Conservation (phyloP, 441 rosid species). For the Croton laevigatus region DNA sequence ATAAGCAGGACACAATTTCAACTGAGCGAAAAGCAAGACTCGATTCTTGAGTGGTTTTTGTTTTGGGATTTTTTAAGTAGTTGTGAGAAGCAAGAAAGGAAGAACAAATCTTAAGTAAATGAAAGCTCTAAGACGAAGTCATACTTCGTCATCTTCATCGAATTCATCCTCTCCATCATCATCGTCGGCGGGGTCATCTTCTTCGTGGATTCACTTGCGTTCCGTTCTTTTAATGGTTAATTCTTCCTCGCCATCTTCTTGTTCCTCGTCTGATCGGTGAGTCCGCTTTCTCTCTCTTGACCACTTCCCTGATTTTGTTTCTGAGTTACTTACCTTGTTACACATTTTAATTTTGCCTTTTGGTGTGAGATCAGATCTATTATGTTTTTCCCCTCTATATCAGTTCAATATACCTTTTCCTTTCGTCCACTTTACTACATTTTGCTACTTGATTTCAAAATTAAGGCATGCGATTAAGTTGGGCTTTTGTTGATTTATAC, state of each 20-base stretch:
- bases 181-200: slow-evolving; percentile 48
- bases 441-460: not conserved
- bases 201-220: slow-evolving; percentile 91
- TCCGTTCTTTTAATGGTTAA: slow-evolving; percentile 80
- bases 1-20: not conserved
- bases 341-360: not conserved
- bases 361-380: slow-evolving; percentile 32
- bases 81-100: not conserved
- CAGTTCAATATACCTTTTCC: not conserved
- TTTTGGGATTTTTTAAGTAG: not conserved
- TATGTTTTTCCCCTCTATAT: not conserved
- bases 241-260: slow-evolving; percentile 81
- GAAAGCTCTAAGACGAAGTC: slow-evolving; percentile 91
- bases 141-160: slow-evolving; percentile 74
- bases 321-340: not conserved
- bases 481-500: slow-evolving; percentile 7
- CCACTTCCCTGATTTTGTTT: not conserved
- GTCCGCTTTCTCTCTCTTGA: slow-evolving; percentile 27
- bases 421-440: not conserved
- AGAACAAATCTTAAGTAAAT: slow-evolving; percentile 38
- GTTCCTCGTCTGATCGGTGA: slow-evolving; percentile 83
- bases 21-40: not conserved
- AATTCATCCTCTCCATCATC: slow-evolving; percentile 64
- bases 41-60: not conserved
- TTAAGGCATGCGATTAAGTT: not conserved